Conservation (phyloP, 2,329 filamentous ascomycete species). For the Scedosporium dehoogii region DNA sequence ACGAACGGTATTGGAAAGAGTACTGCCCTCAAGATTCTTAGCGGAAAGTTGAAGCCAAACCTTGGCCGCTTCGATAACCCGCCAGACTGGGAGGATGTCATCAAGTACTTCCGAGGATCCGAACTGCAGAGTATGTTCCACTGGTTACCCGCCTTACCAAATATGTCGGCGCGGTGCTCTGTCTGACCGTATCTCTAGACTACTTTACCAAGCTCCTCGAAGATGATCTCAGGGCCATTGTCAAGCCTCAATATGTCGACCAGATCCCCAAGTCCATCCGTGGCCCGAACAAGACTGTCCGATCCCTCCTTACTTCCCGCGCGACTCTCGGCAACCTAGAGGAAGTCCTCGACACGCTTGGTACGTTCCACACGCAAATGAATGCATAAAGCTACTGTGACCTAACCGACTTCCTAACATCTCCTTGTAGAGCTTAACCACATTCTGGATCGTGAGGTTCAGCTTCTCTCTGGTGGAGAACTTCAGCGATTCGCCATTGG, state of each 20-base stretch:
- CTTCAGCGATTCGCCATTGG: slow-evolving; percentile 96
- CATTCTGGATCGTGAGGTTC: slow-evolving; percentile 86
- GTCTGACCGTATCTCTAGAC: slow-evolving; percentile 36
- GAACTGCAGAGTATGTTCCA: slow-evolving; percentile 76
- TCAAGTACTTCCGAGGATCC: slow-evolving; percentile 96
- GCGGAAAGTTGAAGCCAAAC: slow-evolving; percentile 97
- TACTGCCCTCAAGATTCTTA: slow-evolving; percentile 98
- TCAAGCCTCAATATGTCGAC: slow-evolving; percentile 99
- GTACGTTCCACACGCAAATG: slow-evolving; percentile 4
- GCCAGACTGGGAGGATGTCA: slow-evolving; percentile 97
- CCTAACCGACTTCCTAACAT: slow-evolving; percentile 16
- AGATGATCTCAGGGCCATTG: slow-evolving; percentile 92
- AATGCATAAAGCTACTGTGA: not conserved
- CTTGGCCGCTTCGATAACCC: slow-evolving; percentile 91
- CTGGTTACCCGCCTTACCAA: not conserved
- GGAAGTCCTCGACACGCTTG: slow-evolving; percentile 68
- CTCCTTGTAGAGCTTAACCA: slow-evolving; percentile 58
- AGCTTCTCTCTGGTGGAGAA: slow-evolving; percentile 88
- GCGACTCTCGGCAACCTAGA: slow-evolving; percentile 70
- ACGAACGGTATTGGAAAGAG: slow-evolving; percentile 99
- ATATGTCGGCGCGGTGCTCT: not conserved
- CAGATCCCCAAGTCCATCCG: slow-evolving; percentile 92
- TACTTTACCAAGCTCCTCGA: slow-evolving; percentile 98
- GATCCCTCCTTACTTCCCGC: slow-evolving; percentile 66
- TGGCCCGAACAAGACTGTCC: slow-evolving; percentile 69